A percentile compares a stretch with the other conserved stretches of the same genome.
Conservation (phyloP, 2,329 filamentous ascomycete genomes). For the Aureobasidium mangrovei region DNA sequence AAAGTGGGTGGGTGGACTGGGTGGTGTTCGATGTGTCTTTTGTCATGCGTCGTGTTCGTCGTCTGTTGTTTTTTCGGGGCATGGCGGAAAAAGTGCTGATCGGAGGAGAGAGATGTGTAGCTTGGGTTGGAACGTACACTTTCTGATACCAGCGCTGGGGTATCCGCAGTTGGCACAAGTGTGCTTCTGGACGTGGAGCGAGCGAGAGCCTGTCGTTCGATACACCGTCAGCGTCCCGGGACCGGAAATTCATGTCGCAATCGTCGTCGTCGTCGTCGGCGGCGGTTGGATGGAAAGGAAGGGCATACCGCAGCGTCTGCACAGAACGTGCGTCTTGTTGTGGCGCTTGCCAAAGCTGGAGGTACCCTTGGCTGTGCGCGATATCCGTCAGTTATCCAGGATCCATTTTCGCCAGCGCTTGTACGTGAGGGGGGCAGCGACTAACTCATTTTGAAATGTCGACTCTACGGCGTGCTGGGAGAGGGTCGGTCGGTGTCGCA, state of each 20-base stretch:
- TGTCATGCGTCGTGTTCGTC: background rate
- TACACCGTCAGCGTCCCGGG: constrained; percentile 21
- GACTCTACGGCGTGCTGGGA: constrained; percentile 15
- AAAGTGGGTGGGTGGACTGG: constrained; percentile 2
- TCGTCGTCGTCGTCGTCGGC: background rate
- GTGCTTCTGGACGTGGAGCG: constrained; percentile 99
- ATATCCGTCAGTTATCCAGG: constrained; percentile 36
- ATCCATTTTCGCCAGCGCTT: background rate
- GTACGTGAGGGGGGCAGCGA: background rate
- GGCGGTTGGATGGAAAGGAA: background rate
- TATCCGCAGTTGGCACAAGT: constrained; percentile 95
- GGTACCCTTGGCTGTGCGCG: constrained; percentile 57
- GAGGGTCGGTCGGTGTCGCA: constrained; percentile 13
- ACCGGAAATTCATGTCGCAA: too few relatives aligned
- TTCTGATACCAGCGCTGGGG: constrained; percentile 91
- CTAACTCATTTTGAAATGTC: constrained; percentile 18
- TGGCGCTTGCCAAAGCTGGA: constrained; percentile 72
- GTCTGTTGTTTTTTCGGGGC: background rate
- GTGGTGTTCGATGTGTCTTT: background rate
- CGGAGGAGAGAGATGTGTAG: background rate
- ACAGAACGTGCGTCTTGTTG: constrained; percentile 97
- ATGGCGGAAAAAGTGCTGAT: background rate
- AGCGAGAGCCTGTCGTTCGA: constrained; percentile 65
- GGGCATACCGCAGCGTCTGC: constrained; percentile 92
- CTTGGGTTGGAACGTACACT: constrained; percentile 66